Base-by-base conservation (phyloP, 1,139 yeast genomes). In the Geotrichum aggregatum region DNA sequence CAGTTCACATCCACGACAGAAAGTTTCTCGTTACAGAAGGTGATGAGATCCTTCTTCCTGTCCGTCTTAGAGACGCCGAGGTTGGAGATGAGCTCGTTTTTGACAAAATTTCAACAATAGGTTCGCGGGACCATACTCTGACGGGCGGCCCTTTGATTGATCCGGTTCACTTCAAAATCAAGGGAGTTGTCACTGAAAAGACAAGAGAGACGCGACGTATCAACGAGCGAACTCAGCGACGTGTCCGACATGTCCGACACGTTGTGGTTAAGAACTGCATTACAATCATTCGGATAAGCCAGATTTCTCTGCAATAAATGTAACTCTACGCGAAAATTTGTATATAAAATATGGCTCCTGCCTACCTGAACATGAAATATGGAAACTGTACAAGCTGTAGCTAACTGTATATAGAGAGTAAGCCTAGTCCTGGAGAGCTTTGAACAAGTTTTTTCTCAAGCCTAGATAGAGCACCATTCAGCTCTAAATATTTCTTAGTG, bases 11-110 rank as follows among this genome's bases (percentile, higher is more conserved):
- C 45, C 94, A 89, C 71, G 82, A 84, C 67, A 82, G 89, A 69
- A 88, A 95, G 45, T 91, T 87, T 64, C 74, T 92, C 57, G 95
- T 94, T 21, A 89, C 98, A 19, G 80, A 84, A 60, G 98, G 98
- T 19, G 99, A 94, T 68, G 78, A 76, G 59, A 79, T 92, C 49
- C 77, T 82, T 43, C 71, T 92, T 38, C 96, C 96, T 1, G 89
- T 79, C 68, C 79, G 81, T 59, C 68, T 92, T 73, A 83, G 82
- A 62, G 78, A 80, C 52, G 94, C 84, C 8, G 76, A 82, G 55
- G 83, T 91, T 4, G 98, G 98, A 16, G 96, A 89, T 66, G 76
- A 75, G 35, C 75, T 94, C 55, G 71, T 75, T 44, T 77, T 94
- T 65, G 80, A 80, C 59, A 84, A 88, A 61, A 91, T 91, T 38